Conservation (phyloP, 352 stramenopile species). For the Elongisporangium prolatum region DNA sequence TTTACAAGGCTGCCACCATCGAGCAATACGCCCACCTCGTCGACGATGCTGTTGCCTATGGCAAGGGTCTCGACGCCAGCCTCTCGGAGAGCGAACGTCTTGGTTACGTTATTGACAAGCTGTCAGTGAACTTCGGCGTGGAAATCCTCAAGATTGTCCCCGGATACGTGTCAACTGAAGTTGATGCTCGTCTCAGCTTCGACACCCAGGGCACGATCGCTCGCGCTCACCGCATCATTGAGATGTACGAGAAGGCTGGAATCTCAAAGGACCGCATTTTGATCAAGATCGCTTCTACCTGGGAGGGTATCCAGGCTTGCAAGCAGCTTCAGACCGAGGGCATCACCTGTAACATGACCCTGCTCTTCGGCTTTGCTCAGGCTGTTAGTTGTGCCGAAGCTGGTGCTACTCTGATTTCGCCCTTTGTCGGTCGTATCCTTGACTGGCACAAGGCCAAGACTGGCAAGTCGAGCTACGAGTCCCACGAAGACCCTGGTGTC, state of each 20-base stretch:
- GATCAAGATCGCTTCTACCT: conserved; percentile 98
- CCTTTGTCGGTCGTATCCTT: conserved; percentile 95
- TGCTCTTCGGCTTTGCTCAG: conserved; percentile 98
- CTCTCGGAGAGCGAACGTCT: conserved; percentile 85
- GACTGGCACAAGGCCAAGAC: conserved; percentile 97
- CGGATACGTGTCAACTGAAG: conserved; percentile 98
- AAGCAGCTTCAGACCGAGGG: conserved; percentile 95
- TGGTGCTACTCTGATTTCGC: conserved; percentile 95
- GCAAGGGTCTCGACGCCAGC: conserved; percentile 62
- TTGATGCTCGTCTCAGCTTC: conserved; percentile 96
- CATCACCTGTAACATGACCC: conserved; percentile 98
- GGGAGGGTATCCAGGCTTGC: conserved; percentile 96
- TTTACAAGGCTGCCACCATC: conserved; percentile 97
- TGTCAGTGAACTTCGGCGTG: conserved; percentile 97
- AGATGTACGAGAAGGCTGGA: conserved; percentile 95
- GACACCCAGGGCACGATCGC: conserved; percentile 92
- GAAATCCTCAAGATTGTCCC: conserved; percentile 97
- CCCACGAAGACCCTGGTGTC: conserved; percentile 96
- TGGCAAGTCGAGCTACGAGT: conserved; percentile 89
- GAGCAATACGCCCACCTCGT: conserved; percentile 95
- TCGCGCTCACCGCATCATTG: conserved; percentile 94
- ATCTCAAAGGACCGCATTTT: conserved; percentile 95
- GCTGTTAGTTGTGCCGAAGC: conserved; percentile 94
- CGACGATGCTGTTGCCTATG: conserved; percentile 93
- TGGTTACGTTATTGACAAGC: conserved; percentile 94